phyloP scores from a whole-genome alignment of 2,329 filamentous ascomycete species.

The Diaporthe citri region DNA sequence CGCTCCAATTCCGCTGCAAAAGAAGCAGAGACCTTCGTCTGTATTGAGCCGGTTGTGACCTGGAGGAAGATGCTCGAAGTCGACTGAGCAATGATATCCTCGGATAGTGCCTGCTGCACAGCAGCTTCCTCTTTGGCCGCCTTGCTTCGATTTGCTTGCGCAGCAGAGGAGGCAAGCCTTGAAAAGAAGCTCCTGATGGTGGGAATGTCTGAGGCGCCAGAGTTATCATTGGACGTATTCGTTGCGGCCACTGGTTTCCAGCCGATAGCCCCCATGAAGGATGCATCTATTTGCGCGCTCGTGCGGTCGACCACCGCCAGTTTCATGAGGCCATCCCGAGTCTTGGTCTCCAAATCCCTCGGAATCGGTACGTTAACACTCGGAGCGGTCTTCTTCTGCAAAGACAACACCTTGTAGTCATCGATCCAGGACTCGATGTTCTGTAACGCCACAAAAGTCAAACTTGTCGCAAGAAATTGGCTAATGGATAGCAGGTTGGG shows the following conservation, averaged over 20 bases:
- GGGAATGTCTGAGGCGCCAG: constrained; percentile 65
- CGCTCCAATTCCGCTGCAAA: constrained; percentile 91
- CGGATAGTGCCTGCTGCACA: constrained; percentile 71
- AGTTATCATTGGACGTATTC: constrained; percentile 57
- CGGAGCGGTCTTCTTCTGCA: constrained; percentile 89
- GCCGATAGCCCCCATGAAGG: constrained; percentile 87
- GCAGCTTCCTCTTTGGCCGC: constrained; percentile 72
- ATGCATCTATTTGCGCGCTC: constrained; percentile 91
- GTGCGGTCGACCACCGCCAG: constrained; percentile 84
- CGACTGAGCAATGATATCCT: constrained; percentile 79
- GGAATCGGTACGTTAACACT: constrained; percentile 80
- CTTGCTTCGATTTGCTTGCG: constrained; percentile 66
- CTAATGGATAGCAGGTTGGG: constrained; percentile 88
- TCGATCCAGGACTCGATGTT: constrained; percentile 92
- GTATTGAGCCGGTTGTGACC: constrained; percentile 85
- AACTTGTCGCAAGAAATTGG: constrained; percentile 92
- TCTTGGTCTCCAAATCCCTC: constrained; percentile 82
- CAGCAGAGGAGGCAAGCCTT: constrained; percentile 72
- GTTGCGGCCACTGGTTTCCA: constrained; percentile 75
- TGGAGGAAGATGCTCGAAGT: constrained; percentile 88
- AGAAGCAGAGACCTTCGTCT: constrained; percentile 77
- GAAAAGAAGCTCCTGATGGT: constrained; percentile 86
- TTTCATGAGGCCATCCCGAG: constrained; percentile 90
- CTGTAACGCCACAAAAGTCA: constrained; percentile 94
- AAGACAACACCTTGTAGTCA: constrained; percentile 81